Conservation (phyloP, 2,329 filamentous ascomycete species). For the Fusarium redolens region DNA sequence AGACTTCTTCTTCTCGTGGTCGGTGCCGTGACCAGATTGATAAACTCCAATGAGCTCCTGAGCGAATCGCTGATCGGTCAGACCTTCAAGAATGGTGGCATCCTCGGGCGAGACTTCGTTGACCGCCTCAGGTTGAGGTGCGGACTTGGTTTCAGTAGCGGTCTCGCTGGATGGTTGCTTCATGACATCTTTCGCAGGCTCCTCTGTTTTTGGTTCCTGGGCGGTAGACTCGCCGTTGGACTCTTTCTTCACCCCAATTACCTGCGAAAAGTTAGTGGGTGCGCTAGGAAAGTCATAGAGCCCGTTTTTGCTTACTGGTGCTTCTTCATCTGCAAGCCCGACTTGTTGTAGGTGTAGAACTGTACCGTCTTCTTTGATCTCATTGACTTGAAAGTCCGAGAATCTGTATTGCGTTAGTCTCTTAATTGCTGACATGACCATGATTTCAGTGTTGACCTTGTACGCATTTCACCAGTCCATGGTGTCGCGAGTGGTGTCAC, state of each 20-base stretch:
- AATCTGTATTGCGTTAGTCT: conserved; percentile 64
- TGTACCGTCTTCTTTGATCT: conserved; percentile 80
- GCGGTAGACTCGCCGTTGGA: conserved; percentile 14
- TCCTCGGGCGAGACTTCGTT: conserved; percentile 49
- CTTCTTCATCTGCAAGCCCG: conserved; percentile 41
- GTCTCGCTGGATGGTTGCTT: conserved; percentile 35
- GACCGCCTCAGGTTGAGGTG: conserved; percentile 32
- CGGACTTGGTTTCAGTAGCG: conserved; percentile 23
- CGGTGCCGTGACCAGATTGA: conserved; percentile 49
- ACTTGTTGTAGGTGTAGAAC: conserved; percentile 77
- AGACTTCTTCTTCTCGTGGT: conserved; percentile 45
- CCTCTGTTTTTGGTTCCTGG: conserved; percentile 26
- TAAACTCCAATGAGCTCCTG: conserved; percentile 57
- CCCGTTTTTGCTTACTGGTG: conserved; percentile 14
- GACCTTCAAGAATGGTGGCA: conserved; percentile 50
- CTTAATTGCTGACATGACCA: neutral
- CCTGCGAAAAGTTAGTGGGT: conserved; percentile 27
- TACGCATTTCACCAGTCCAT: conserved; percentile 56
- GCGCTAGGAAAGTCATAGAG: neutral
- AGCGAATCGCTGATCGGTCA: conserved; percentile 55
- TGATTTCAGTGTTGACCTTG: conserved; percentile 46
- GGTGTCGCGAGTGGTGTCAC: conserved; percentile 51
- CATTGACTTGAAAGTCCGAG: conserved; percentile 93
- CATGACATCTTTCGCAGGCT: conserved; percentile 24
- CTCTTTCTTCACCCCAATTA: conserved; percentile 26